Percentiles rank a stretch among this genome's conserved stretches.
Conservation (phyloP, 148 eudicot genomes). For the Vaccinium darrowii region DNA sequence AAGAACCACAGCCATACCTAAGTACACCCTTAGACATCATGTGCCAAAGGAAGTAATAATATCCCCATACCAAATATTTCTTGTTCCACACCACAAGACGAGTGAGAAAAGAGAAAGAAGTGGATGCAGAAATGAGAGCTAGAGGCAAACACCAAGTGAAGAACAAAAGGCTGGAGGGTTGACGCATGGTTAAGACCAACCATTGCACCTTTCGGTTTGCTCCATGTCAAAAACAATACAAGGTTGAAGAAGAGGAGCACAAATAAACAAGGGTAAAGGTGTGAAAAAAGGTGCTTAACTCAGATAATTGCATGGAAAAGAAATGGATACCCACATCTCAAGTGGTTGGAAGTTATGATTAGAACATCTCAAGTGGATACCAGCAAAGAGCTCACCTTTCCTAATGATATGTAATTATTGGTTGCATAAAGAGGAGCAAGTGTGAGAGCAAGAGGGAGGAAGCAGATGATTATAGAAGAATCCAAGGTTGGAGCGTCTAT, state of each 20-base stretch:
- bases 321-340: too few species aligned
- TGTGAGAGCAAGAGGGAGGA: too few species aligned
- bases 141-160: constrained; percentile 2
- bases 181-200: not conserved
- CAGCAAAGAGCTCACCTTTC: too few species aligned
- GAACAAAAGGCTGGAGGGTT: not conserved
- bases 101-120: not conserved
- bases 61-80: not conserved
- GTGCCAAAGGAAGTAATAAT: not conserved
- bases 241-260: not conserved
- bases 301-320: too few species aligned
- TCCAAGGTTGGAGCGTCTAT: too few species aligned
- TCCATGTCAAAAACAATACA: not conserved
- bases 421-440: too few species aligned
- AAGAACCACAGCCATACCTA: not conserved
- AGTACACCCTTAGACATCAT: not conserved
- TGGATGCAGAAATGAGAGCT: not conserved
- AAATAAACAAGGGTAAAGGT: not conserved
- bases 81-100: not conserved
- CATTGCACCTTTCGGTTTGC: not conserved
- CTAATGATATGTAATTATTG: too few species aligned
- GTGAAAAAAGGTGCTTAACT: not conserved
- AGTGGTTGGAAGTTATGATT: too few species aligned
- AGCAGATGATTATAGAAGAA: too few species aligned
- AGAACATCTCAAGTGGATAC: too few species aligned